These are phyloP conservation scores for Lenzites betulinus DNA, from an alignment of 768 basidiomycete genomes.

Conservation along the genomic window DNA sequence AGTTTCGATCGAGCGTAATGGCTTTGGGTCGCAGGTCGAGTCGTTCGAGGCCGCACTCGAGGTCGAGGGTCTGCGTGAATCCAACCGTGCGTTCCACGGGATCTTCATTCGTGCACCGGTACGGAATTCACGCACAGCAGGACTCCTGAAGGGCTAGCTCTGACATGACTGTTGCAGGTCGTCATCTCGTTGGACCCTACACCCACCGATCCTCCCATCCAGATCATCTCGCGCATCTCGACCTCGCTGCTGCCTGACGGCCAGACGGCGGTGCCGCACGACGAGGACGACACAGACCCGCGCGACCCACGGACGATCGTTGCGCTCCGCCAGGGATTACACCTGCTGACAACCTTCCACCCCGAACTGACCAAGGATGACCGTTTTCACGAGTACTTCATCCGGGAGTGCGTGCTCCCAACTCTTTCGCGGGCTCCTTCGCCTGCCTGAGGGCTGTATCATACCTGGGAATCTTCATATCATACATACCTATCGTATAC, in stretches of 20 bases:
- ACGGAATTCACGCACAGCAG: constrained; percentile 29
- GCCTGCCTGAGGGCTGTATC: neutral
- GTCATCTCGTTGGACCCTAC: constrained; percentile 53
- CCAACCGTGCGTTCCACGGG: constrained; percentile 68
- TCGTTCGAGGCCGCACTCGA: constrained; percentile 83
- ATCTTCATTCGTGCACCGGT: constrained; percentile 96
- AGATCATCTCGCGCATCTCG: constrained; percentile 73
- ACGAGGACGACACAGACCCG: constrained; percentile 47
- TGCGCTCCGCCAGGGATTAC: constrained; percentile 80
- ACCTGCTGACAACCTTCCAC: constrained; percentile 90
- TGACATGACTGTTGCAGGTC: constrained; percentile 47
- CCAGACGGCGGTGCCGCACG: constrained; percentile 38
- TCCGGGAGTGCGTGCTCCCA: constrained; percentile 64
- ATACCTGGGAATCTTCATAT: neutral
- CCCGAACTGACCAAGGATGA: constrained; percentile 88
- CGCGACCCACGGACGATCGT: constrained; percentile 71
- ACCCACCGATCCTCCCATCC: constrained; percentile 56
- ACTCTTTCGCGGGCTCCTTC: constrained; percentile 17
- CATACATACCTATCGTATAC: neutral
- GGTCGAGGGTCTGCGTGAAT: constrained; percentile 61
- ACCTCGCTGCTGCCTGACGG: constrained; percentile 47
- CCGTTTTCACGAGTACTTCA: constrained; percentile 91
- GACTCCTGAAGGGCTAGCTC: neutral
- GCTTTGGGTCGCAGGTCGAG: constrained; percentile 92
- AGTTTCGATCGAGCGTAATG: constrained; percentile 81